Base-by-base conservation (phyloP, 2,329 filamentous ascomycete species). In the Talaromyces albobiverticillius region DNA sequence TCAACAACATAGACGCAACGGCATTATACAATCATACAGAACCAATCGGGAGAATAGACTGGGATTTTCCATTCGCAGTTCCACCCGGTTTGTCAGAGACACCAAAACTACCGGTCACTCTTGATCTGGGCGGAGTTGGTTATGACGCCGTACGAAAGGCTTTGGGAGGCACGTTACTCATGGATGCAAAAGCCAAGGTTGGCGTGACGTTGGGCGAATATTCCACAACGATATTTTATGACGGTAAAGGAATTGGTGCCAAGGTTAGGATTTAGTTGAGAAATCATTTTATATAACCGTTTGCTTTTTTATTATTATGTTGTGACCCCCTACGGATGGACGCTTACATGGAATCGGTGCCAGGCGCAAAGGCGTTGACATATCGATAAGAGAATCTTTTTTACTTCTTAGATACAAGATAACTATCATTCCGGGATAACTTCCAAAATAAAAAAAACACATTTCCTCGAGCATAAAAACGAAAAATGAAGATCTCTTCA, bases 21-120 rank as follows among this genome's bases (percentile, higher is more conserved):
- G 91, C 94, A 0, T 87, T 85, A 57, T 95, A 95, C 70, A 90
- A 95, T 59, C 82, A 88, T 57, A 88, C 85, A 8, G 84, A 93
- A 50, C 81, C 85, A 1, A 79, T 95, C 0, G 94, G 92, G 1
- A 82, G 79, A 23, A 96, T 97, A 55, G 61, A 87, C 22, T 90
- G 94, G 67, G 79, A 86, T 36, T 67, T 84, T 14, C 84, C 89
- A 0, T 93, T 97, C 64, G 81, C 84, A 2, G 87, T 91, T 1
- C 86, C 87, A 0, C 90, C 92, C 0, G 90, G 91, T 0, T 68
- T 82, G 1, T 88, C 86, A 2, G 74, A 82, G 53, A 89, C 88
- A 0, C 93, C 93, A 1, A 82, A 81, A 54, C 68, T 99, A 40
- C 92, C 93, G 0, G 93, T 97, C 1, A 79, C 87, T 38, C 93